phyloP scores from a whole-genome alignment of 768 basidiomycete genomes.

The Leucosporidium yakuticum region DNA sequence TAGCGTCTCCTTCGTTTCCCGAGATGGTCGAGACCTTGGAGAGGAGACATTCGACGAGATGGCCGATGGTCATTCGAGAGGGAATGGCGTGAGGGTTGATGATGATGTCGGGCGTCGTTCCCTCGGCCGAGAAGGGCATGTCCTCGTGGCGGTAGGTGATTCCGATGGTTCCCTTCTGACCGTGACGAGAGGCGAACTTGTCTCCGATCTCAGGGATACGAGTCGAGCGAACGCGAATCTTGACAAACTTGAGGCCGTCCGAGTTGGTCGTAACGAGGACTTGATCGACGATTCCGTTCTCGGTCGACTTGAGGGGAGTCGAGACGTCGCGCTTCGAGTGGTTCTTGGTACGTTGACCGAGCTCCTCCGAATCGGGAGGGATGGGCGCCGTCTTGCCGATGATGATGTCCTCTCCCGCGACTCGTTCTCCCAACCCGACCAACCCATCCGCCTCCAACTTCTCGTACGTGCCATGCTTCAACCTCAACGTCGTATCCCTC shows the following conservation, averaged over 20 bases:
- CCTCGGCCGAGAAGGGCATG: slow-evolving; percentile 98
- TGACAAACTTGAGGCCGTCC: slow-evolving; percentile 96
- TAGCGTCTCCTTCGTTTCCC: slow-evolving; percentile 96
- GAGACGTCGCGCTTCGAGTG: slow-evolving; percentile 95
- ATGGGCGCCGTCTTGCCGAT: slow-evolving; percentile 99
- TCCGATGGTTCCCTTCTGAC: slow-evolving; percentile 99
- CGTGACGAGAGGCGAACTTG: slow-evolving; percentile 98
- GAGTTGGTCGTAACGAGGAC: slow-evolving; percentile 93
- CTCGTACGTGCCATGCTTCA: slow-evolving; percentile 98
- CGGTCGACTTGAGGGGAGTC: slow-evolving; percentile 94
- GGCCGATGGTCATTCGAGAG: slow-evolving; percentile 99
- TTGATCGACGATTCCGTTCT: slow-evolving; percentile 95
- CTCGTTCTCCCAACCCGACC: slow-evolving; percentile 90
- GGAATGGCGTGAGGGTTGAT: slow-evolving; percentile 99
- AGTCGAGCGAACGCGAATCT: slow-evolving; percentile 90
- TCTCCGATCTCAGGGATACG: slow-evolving; percentile 97
- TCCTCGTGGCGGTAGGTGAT: slow-evolving; percentile 99
- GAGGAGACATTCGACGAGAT: slow-evolving; percentile 95
- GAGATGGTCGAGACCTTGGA: slow-evolving; percentile 94
- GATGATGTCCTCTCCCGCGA: slow-evolving; percentile 94
- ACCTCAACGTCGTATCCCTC: slow-evolving; percentile 81
- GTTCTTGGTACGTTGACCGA: slow-evolving; percentile 87
- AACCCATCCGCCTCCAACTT: slow-evolving; percentile 95
- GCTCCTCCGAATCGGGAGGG: slow-evolving; percentile 91
- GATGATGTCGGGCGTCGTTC: slow-evolving; percentile 92